Conservation (phyloP, 495 filamentous ascomycete species). For the Barbatosphaeria neglecta region DNA sequence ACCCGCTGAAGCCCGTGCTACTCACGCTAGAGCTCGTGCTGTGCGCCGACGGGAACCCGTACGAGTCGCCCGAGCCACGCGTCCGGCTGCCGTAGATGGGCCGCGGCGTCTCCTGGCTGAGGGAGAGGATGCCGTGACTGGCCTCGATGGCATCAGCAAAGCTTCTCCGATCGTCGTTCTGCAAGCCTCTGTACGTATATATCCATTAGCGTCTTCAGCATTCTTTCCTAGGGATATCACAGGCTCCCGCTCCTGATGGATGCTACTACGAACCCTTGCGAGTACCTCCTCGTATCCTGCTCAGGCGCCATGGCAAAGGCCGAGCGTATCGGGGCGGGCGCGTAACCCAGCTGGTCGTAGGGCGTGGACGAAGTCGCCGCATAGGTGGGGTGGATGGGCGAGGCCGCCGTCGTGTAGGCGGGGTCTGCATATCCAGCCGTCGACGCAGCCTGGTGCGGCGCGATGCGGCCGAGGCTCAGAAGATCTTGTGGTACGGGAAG, state of each 20-base stretch:
- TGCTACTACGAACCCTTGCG: slow-evolving; percentile 75
- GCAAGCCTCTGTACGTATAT: slow-evolving; percentile 38
- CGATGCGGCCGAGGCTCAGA: slow-evolving; percentile 42
- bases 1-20: slow-evolving; percentile 53
- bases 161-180: slow-evolving; percentile 50
- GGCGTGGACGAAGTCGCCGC: slow-evolving; percentile 56
- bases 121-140: slow-evolving; percentile 74
- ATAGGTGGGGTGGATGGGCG: slow-evolving; percentile 52
- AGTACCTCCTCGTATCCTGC: slow-evolving; percentile 64
- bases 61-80: slow-evolving; percentile 73
- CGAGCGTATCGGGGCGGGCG: slow-evolving; percentile 52
- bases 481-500: slow-evolving; percentile 67
- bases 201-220: slow-evolving; percentile 51
- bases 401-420: slow-evolving; percentile 41
- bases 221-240: slow-evolving; percentile 23
- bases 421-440: slow-evolving; percentile 36
- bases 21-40: slow-evolving; percentile 93
- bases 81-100: slow-evolving; percentile 61
- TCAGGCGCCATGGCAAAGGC: slow-evolving; percentile 43
- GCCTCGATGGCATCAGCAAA: slow-evolving; percentile 82
- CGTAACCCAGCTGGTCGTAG: slow-evolving; percentile 53
- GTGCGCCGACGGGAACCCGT: slow-evolving; percentile 84
- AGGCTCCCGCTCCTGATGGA: slow-evolving; percentile 22
- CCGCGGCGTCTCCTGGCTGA: slow-evolving; percentile 82
- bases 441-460: slow-evolving; percentile 32